These are phyloP conservation scores for Lactifluus piperatus DNA, from an alignment of 768 basidiomycete species.

Conservation along the genomic window DNA sequence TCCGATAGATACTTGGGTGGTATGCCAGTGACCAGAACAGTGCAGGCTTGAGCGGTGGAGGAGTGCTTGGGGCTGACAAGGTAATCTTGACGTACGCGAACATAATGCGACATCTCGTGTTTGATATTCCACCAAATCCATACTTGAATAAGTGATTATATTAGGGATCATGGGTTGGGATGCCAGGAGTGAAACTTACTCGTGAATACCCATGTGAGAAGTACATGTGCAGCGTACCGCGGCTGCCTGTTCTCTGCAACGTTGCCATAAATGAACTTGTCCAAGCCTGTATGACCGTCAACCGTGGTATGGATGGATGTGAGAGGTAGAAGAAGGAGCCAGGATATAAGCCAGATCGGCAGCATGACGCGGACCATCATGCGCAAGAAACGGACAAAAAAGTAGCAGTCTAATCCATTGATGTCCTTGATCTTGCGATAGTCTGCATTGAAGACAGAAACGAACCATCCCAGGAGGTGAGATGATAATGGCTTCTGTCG, in stretches of 20 bases:
- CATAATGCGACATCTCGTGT: constrained; percentile 71
- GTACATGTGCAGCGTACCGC: constrained; percentile 72
- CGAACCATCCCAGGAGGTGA: constrained; percentile 55
- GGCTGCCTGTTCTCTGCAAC: constrained; percentile 38
- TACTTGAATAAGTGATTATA: constrained; percentile 32
- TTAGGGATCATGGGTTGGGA: background rate
- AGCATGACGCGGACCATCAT: constrained; percentile 77
- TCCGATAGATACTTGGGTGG: constrained; percentile 71
- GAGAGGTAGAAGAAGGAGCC: constrained; percentile 77
- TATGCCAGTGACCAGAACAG: constrained; percentile 85
- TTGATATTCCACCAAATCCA: constrained; percentile 85
- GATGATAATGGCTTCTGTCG: constrained; percentile 45
- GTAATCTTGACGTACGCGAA: constrained; percentile 72
- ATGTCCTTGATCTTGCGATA: constrained; percentile 50
- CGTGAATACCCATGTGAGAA: constrained; percentile 71
- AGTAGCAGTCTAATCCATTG: constrained; percentile 88
- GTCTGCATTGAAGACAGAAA: constrained; percentile 52
- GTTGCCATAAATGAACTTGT: constrained; percentile 78
- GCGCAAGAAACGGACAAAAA: constrained; percentile 83
- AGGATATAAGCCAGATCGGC: constrained; percentile 88
- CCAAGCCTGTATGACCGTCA: constrained; percentile 44
- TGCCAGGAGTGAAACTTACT: constrained; percentile 35
- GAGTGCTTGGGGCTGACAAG: constrained; percentile 70
- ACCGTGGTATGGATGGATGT: constrained; percentile 46
- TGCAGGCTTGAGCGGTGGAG: constrained; percentile 76